Conservation (phyloP, 106 monocot species). For the Narthecium ossifragum region DNA sequence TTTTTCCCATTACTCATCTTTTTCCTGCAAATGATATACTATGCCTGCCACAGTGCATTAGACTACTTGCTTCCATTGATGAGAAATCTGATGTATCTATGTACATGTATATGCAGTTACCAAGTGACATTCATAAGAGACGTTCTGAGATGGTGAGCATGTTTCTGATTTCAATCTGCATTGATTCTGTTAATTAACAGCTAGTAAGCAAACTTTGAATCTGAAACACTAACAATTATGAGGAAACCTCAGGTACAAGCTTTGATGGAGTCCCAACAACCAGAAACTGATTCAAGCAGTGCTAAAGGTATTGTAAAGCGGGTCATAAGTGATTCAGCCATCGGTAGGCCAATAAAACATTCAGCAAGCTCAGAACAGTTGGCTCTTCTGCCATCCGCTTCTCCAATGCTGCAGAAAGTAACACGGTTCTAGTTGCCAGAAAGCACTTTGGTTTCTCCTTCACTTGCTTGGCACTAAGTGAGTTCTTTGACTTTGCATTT, state of each 20-base stretch:
- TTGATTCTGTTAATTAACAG: too few relatives aligned
- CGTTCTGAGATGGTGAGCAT: slow-evolving; percentile 34
- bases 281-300: slow-evolving; percentile 12
- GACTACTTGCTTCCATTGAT: too few relatives aligned
- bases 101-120: slow-evolving; percentile 24
- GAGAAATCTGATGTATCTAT: too few relatives aligned
- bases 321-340: slow-evolving; percentile 5
- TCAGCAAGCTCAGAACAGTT: slow-evolving; percentile 42
- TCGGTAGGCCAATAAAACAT: slow-evolving; percentile 21
- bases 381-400: slow-evolving; percentile 10
- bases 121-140: slow-evolving; percentile 31
- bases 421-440: slow-evolving; percentile 18
- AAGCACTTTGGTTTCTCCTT: too few relatives aligned
- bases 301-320: slow-evolving; percentile 20
- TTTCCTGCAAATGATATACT: too few relatives aligned
- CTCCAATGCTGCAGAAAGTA: slow-evolving; percentile 39
- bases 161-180: too few relatives aligned
- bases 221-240: too few relatives aligned
- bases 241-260: slow-evolving; percentile 19
- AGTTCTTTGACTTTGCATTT: too few relatives aligned
- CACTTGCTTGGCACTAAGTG: too few relatives aligned
- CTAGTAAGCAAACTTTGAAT: too few relatives aligned
- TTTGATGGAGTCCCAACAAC: slow-evolving; percentile 27
- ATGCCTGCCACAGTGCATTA: too few relatives aligned
- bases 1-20: too few relatives aligned